Base-by-base conservation (phyloP, 208 protist species). In the Porcisia deanei region DNA sequence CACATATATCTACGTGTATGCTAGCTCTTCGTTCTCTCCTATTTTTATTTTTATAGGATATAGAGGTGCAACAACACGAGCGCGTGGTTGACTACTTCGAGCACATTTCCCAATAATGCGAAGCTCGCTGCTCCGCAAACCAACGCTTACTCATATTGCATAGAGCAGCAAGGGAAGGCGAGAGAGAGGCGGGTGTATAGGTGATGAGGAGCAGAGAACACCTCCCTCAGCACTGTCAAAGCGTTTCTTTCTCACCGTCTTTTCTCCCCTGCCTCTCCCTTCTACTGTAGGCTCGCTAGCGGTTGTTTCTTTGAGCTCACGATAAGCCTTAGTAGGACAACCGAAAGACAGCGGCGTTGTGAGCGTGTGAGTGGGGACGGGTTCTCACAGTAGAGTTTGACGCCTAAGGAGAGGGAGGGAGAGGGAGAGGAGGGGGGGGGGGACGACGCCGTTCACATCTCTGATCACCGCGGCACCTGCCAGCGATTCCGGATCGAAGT, bases 401-500 rank as follows among this genome's bases (percentile, higher is more conserved):
- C 22, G 57, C 30, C 3, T 37, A 10, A 9, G 43, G n/a, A n/a
- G n/a, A n/a, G n/a, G n/a, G n/a, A n/a, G n/a, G 41, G 1, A 39
- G 10, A 52, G 22, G 22, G 63, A 65, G 59, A 39, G 22, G 63
- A 20, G 14, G 30, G 30, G 30, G 30, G 30, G 25, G 43, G 53
- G 69, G 20, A 74, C 41, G 41, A 55, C 63, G 39, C 54, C 68
- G 3, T 34, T 22, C 30, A 34, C 68, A 39, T 59, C 68, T 37
- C 57, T 22, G 20, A 54, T 25, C 30, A 59, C 68, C 30, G 22
- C 25, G 22, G 30, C n/a, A 64, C 34, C 7, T 20, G 57, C 9
- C n/a, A 59, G 16, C 16, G 68, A 14, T 52, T 18, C n/a, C 39
- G 30, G 12, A 20, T 20, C 30, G 22, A 57, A 37, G 53, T 45